Percentiles rank a stretch among this genome's conserved stretches.
Conservation (phyloP, 495 filamentous ascomycete genomes). For the Hypoxylon fragiforme region DNA sequence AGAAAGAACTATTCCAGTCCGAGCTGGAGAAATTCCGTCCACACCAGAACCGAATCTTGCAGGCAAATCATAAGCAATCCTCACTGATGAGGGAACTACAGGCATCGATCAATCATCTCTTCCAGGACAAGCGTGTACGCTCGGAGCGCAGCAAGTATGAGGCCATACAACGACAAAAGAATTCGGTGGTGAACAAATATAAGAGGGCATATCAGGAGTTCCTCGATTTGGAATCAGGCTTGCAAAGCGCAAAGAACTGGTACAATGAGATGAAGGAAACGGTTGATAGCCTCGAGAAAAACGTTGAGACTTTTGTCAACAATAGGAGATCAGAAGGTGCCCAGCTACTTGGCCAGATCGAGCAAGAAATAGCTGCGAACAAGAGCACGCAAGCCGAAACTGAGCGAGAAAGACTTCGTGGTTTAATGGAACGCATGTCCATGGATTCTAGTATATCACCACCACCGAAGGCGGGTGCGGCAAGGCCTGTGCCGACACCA, state of each 20-base stretch:
- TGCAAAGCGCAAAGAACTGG: conserved; percentile 85
- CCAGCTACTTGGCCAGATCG: conserved; percentile 84
- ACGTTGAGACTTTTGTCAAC: conserved; percentile 94
- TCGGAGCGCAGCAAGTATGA: conserved; percentile 96
- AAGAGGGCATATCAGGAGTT: conserved; percentile 92
- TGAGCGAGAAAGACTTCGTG: conserved; percentile 81
- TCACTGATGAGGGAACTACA: conserved; percentile 95
- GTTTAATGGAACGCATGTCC: conserved; percentile 94
- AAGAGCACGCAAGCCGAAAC: conserved; percentile 76
- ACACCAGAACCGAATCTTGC: conserved; percentile 85
- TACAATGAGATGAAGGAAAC: conserved; percentile 96
- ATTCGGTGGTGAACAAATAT: conserved; percentile 80
- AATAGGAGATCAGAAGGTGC: conserved; percentile 91
- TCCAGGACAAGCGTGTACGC: conserved; percentile 92
- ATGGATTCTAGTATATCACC: conserved; percentile 62
- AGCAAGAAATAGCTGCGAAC: conserved; percentile 69
- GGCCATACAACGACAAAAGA: conserved; percentile 77
- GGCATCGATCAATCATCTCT: conserved; percentile 78
- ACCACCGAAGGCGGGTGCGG: conserved; percentile 50
- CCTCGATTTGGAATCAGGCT: conserved; percentile 82
- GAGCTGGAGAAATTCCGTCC: conserved; percentile 96
- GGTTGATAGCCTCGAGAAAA: conserved; percentile 91
- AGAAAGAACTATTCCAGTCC: conserved; percentile 85
- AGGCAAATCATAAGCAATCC: conserved; percentile 91
- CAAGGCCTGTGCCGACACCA: conserved; percentile 51